Percentiles rank a stretch among this genome's conserved stretches.
Conservation (phyloP, 306 rosid genomes). For the Senna tora region DNA sequence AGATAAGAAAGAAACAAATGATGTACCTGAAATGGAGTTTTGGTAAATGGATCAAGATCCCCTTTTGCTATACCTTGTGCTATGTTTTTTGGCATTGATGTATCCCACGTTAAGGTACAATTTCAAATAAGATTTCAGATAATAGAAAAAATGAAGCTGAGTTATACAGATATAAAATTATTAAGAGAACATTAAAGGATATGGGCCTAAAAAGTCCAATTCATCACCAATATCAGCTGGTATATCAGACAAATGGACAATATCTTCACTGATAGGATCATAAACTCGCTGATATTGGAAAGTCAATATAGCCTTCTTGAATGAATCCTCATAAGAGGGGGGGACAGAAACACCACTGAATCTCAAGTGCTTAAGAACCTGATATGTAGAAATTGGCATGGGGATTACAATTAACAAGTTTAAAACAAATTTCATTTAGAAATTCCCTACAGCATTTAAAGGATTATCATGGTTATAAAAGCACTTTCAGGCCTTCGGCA, state of each 20-base stretch:
- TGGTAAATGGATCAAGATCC: conserved; percentile 86
- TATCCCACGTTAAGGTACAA: conserved; percentile 63
- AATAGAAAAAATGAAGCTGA: conserved; percentile 35
- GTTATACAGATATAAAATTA: conserved; percentile 12
- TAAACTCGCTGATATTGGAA: conserved; percentile 87
- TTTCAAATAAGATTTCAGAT: conserved; percentile 33
- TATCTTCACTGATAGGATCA: conserved; percentile 66
- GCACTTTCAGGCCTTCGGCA: background rate
- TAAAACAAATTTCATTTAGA: conserved; percentile 26
- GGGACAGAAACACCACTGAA: conserved; percentile 81
- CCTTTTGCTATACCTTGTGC: conserved; percentile 93
- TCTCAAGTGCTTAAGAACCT: conserved; percentile 87
- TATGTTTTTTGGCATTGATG: conserved; percentile 65
- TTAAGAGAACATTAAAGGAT: conserved; percentile 58
- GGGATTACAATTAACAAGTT: conserved; percentile 12
- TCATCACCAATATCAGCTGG: conserved; percentile 57
- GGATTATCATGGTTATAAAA: background rate
- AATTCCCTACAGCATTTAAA: background rate
- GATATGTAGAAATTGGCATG: conserved; percentile 40
- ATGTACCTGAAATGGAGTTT: conserved; percentile 74
- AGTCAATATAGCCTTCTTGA: conserved; percentile 83
- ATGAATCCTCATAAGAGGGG: conserved; percentile 78
- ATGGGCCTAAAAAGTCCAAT: conserved; percentile 91
- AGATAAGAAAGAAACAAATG: conserved; percentile 27
- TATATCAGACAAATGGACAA: conserved; percentile 65